Base-by-base conservation (phyloP, 148 eudicot species). In the Talinum fruticosum region DNA sequence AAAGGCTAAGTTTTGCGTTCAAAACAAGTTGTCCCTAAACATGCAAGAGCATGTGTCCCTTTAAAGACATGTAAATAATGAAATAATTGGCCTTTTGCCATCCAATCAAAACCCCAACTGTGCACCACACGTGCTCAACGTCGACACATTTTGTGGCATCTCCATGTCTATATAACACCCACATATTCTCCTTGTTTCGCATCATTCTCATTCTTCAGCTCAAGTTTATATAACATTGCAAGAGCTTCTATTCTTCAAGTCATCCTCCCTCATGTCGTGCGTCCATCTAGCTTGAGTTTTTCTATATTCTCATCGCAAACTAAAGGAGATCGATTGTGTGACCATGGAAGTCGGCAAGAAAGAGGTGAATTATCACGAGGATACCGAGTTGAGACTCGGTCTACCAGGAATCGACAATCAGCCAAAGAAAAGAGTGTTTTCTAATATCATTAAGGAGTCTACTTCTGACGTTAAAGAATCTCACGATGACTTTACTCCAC, bases 341-440 rank as follows among this genome's bases (percentile, higher is more conserved):
- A 54, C 61, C 12, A 75, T 80, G 81, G 75, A 54, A 71, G 29
- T 6, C n/a, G 59, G 66, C 67, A 82, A 82, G 47, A 54, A 13
- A 26, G 74, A 44, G 8, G 66, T 33, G 59, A 62, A 57, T 54
- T 79, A 28, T 54, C 81, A 74, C 36, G 78, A 80, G 72, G 86
- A 83, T 62, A 83, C 86, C 5, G 86, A 83, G 69, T 81, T 83
- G 44, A 77, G 81, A 69, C 65, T 83, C 70, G 81, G 86, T 2
- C 38, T 80, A 62, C 86, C 86, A 3, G 83, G 83, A 62, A 67
- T 69, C 33, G 57, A 76, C 30, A 8, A 21, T 28, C 66, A 62
- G 7, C 23, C 34, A 1, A 80, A 59, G 53, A 83, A 83, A 64
- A 73, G 81, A 73, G 45, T 26, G 15, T 66, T 28, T 36, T 68